These are phyloP conservation scores for Calonectria ilicicola DNA, from an alignment of 2,329 filamentous ascomycete genomes.

Conservation along the genomic window DNA sequence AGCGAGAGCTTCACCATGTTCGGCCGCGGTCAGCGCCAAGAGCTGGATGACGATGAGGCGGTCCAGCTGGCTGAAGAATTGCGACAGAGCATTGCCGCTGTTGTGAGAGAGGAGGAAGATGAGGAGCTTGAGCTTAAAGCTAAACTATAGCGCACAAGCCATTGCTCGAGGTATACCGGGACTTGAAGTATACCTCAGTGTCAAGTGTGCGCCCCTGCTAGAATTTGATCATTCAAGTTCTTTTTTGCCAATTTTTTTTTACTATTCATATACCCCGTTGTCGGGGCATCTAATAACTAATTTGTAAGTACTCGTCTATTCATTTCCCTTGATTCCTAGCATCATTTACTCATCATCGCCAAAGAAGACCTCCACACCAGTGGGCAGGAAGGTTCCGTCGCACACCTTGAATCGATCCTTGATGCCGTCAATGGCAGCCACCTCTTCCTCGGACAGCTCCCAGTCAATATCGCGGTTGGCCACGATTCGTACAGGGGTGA, in stretches of 20 bases:
- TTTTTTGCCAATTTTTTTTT: conserved; percentile 1
- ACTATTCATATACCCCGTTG: neutral
- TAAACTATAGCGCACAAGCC: conserved; percentile 49
- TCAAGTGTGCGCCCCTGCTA: neutral
- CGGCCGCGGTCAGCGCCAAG: conserved; percentile 77
- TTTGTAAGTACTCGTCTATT: neutral
- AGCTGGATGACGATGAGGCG: conserved; percentile 82
- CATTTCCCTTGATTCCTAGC: neutral
- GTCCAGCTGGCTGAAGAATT: conserved; percentile 67
- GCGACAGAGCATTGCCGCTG: conserved; percentile 60
- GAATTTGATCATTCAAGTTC: neutral
- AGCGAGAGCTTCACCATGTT: conserved; percentile 86
- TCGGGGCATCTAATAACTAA: neutral
- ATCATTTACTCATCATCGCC: conserved; percentile 78
- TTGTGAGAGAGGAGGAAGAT: conserved; percentile 57
- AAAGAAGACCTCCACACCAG: conserved; percentile 78
- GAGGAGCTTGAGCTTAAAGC: conserved; percentile 42
- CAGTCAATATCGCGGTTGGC: conserved; percentile 82
- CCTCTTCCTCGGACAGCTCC: conserved; percentile 78
- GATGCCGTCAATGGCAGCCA: conserved; percentile 75
- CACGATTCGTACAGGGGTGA: conserved; percentile 79
- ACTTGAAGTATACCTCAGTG: neutral
- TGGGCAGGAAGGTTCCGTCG: conserved; percentile 77
- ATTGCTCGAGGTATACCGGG: neutral
- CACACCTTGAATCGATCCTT: conserved; percentile 87